These are phyloP conservation scores for Haplosporangium gracile DNA, from an alignment of 192 early-diverging fungal genomes.

Conservation along the genomic window DNA sequence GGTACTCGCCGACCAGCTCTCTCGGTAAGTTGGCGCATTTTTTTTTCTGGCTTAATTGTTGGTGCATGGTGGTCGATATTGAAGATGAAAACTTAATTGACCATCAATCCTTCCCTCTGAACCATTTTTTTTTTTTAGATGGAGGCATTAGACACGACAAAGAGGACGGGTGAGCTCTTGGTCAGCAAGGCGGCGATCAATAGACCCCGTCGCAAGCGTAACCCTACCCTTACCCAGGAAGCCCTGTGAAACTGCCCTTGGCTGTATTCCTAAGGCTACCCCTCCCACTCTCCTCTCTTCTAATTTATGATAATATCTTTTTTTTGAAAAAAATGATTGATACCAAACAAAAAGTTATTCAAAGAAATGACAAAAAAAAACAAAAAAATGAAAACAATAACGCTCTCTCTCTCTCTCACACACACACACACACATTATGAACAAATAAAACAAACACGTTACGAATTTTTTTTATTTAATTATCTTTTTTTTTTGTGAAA, in stretches of 20 bases:
- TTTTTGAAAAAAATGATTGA: neutral
- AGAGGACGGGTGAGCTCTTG: constrained; percentile 43
- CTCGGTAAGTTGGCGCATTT: constrained; percentile 7
- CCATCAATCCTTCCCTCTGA: neutral
- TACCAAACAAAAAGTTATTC: neutral
- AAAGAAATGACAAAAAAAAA: neutral
- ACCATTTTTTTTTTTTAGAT: neutral
- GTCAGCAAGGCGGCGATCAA: constrained; percentile 37
- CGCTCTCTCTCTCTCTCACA: too few species aligned
- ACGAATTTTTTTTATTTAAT: neutral
- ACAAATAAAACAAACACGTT: neutral
- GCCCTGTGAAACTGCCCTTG: neutral
- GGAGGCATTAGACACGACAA: constrained; percentile 8
- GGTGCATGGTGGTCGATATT: neutral
- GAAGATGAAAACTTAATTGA: neutral
- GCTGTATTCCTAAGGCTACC: constrained; percentile 10
- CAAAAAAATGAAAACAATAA: neutral
- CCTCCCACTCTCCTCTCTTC: neutral
- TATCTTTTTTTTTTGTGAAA: neutral
- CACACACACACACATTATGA: neutral
- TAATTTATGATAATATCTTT: neutral
- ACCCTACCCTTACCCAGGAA: neutral
- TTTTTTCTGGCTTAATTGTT: neutral
- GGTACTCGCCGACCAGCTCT: neutral
- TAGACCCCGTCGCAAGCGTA: constrained; percentile 37